These are phyloP conservation scores for Phialophora chinensis DNA, from an alignment of 2,329 filamentous ascomycete species.

Conservation along the genomic window DNA sequence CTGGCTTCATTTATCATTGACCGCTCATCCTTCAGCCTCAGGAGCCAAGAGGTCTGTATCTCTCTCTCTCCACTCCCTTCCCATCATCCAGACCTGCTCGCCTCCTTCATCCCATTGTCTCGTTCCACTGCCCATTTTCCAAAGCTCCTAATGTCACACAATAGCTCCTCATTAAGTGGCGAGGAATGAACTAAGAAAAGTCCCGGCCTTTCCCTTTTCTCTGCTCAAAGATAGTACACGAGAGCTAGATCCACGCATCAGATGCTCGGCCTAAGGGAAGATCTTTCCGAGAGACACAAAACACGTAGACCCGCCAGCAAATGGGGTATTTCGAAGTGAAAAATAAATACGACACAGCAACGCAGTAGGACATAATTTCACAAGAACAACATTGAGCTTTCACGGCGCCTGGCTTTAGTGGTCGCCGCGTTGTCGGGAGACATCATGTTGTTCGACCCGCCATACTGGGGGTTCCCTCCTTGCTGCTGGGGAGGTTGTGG, in stretches of 20 bases:
- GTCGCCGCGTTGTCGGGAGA: constrained; percentile 47
- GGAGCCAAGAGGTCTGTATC: not conserved
- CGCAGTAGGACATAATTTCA: constrained; percentile 5
- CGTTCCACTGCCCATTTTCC: constrained; percentile 13
- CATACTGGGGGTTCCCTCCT: constrained; percentile 38
- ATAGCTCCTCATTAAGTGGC: constrained; percentile 25
- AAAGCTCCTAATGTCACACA: constrained; percentile 9
- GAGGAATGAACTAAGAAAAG: constrained; percentile 17
- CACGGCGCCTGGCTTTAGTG: constrained; percentile 54
- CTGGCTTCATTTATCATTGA: constrained; percentile 1
- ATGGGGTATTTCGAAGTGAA: constrained; percentile 28
- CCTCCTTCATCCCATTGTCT: constrained; percentile 11
- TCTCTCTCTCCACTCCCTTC: not conserved
- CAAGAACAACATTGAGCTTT: constrained; percentile 51
- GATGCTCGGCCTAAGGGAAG: constrained; percentile 6
- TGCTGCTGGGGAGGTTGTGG: constrained; percentile 31
- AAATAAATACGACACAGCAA: not conserved
- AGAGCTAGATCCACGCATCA: constrained; percentile 17
- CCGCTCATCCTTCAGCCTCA: constrained; percentile 8
- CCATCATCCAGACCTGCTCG: not conserved
- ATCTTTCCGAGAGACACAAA: constrained; percentile 14
- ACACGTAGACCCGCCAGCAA: constrained; percentile 18
- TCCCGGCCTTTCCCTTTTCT: constrained; percentile 8
- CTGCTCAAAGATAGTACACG: constrained; percentile 17
- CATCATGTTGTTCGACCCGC: constrained; percentile 50